phyloP scores from a whole-genome alignment of 352 stramenopile species.

The Pythium rhizo-oryzae region DNA sequence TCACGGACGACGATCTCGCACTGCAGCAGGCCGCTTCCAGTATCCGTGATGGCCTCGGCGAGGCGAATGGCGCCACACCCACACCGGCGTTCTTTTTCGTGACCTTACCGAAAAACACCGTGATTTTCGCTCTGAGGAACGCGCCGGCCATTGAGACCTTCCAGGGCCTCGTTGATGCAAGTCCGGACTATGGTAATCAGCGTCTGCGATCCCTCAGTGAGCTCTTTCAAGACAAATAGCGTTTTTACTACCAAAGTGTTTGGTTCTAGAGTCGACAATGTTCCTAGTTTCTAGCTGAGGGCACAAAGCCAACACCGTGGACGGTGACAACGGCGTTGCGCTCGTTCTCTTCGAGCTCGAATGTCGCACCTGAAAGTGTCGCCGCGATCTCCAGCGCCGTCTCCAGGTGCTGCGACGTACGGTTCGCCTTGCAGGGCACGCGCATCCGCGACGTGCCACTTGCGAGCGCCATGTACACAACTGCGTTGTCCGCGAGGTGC shows the following conservation, averaged over 20 bases:
- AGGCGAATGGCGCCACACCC: neutral
- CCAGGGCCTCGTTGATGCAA: neutral
- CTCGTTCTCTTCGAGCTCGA: constrained; percentile 42
- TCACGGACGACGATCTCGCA: constrained; percentile 41
- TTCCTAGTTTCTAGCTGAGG: too few relatives aligned
- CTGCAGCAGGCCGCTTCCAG: constrained; percentile 28
- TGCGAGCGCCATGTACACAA: constrained; percentile 74
- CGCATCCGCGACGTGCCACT: constrained; percentile 51
- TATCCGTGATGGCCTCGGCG: neutral
- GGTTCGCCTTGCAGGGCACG: constrained; percentile 44
- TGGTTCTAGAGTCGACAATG: too few relatives aligned
- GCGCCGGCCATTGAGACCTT: neutral
- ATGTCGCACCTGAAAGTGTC: constrained; percentile 44
- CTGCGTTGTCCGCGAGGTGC: constrained; percentile 68
- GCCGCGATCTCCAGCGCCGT: constrained; percentile 49
- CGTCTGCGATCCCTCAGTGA: neutral
- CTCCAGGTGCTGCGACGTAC: constrained; percentile 58
- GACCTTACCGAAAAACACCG: constrained; percentile 9
- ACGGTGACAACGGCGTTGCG: constrained; percentile 49
- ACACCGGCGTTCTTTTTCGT: neutral
- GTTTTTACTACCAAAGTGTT: too few relatives aligned
- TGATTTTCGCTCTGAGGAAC: constrained; percentile 8
- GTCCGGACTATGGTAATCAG: neutral
- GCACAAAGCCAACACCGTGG: constrained; percentile 41
- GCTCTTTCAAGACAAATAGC: neutral